Conservation (phyloP, 2,329 filamentous ascomycete genomes). For the Periconia sp. region DNA sequence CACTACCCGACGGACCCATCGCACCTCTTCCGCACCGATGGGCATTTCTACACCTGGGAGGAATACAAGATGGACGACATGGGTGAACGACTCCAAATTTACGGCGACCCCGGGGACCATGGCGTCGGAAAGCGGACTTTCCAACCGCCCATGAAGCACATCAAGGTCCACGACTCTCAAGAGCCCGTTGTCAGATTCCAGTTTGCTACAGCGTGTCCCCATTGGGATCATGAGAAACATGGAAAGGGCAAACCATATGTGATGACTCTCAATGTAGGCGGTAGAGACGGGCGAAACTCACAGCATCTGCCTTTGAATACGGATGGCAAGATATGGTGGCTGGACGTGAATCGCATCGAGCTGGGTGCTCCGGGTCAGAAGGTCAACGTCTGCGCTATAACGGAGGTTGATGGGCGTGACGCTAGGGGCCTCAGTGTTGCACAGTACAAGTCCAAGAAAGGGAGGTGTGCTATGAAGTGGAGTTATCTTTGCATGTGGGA, state of each 20-base stretch:
- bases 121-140: conserved; percentile 65
- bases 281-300: conserved; percentile 69
- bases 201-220: conserved; percentile 78
- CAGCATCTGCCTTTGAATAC: conserved; percentile 72
- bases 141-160: conserved; percentile 63
- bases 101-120: conserved; percentile 54
- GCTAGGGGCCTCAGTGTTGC: conserved; percentile 58
- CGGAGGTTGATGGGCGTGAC: conserved; percentile 56
- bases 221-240: conserved; percentile 77
- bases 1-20: conserved; percentile 76
- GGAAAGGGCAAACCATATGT: conserved; percentile 71
- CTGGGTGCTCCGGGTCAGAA: conserved; percentile 62
- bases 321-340: conserved; percentile 83
- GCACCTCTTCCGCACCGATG: conserved; percentile 78
- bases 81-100: conserved; percentile 55
- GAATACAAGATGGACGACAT: conserved; percentile 74
- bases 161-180: conserved; percentile 63
- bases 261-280: conserved; percentile 69
- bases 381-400: conserved; percentile 69
- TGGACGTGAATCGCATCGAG: conserved; percentile 66
- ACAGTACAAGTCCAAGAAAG: conserved; percentile 51
- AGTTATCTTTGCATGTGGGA: conserved; percentile 62
- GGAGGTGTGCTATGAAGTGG: conserved; percentile 56
- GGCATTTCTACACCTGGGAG: conserved; percentile 73
- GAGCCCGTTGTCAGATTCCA: conserved; percentile 70